Conservation (phyloP, 768 basidiomycete species). For the Cyclocybe aegerita region DNA sequence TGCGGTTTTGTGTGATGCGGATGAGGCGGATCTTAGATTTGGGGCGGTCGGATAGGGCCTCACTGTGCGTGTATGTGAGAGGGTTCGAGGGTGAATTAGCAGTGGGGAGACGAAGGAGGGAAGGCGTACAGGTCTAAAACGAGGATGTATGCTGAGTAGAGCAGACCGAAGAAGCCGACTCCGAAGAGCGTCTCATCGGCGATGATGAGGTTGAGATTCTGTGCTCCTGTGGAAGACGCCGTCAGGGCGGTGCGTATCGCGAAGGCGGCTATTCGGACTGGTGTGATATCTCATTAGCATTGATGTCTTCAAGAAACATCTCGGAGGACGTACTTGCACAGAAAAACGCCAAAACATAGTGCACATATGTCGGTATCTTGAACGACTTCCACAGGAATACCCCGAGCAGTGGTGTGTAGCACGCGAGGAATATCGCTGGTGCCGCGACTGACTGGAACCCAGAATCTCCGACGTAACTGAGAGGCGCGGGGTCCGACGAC, state of each 20-base stretch:
- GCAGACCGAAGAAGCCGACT: slow-evolving; percentile 42
- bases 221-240: slow-evolving; percentile 26
- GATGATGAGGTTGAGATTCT: slow-evolving; percentile 32
- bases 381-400: slow-evolving; percentile 32
- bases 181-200: slow-evolving; percentile 38
- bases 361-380: slow-evolving; percentile 30
- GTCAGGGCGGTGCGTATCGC: slow-evolving; percentile 35
- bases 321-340: slow-evolving; percentile 26
- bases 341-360: slow-evolving; percentile 33
- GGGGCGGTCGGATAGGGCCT: not conserved
- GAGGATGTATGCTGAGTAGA: slow-evolving; percentile 41
- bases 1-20: not conserved
- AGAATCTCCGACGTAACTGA: slow-evolving; percentile 32
- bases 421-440: slow-evolving; percentile 32
- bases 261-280: slow-evolving; percentile 43
- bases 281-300: not conserved
- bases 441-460: slow-evolving; percentile 35
- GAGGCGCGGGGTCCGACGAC: no score
- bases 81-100: not conserved
- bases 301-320: not conserved
- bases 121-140: slow-evolving; percentile 39
- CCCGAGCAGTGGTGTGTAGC: slow-evolving; percentile 29
- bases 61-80: not conserved
- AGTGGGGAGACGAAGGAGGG: not conserved
- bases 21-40: not conserved